Evolutionary conservation across 75 land plant species (phyloP), one percentile per base, ranked within the genome.

Genomic region (Adiantum capillusveneris): DNA sequence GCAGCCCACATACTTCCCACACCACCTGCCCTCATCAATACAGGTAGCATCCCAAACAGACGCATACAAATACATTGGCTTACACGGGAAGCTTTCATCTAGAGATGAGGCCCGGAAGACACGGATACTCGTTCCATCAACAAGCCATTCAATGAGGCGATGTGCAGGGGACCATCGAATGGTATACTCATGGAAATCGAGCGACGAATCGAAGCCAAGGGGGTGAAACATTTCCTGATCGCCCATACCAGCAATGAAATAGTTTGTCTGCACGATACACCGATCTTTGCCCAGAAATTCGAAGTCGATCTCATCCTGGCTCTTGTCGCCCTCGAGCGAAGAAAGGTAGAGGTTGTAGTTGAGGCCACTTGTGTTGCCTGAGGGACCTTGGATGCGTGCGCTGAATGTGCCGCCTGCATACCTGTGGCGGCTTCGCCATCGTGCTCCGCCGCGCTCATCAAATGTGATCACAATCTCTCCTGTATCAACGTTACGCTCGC

Each of bases 21-120:
- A 69, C 85, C 87, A 81, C 56, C 71, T 51, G n/a, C 79, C 87
- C 25, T 78, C 78, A 60, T 84, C 71, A 48, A 82, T 64, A 46
- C 71, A 56, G 52, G 82, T 79, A 0, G 87, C 87, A 66, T 84
- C 76, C 87, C 87, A 82, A 37, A 84, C 87, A 18, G 87, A 84
- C 2, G 85, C 78, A 30, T 82, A 84, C 62, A 84, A 44, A 57
- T 71, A 75, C 79, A 81, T 77, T 31, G 85, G 68, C 62, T 67
- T 78, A 29, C 63, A 39, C 28, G 87, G 87, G 53, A 78, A 84
- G 2, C 51, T 65, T 25, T 84, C 65, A 12, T 53, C 73, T 5
- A 9, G 37, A 34, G 37, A 34, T 9, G 29, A 31, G 9, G 64
- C 56, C 60, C 57, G 68, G 17, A 34, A 78, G 58, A 24, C 53